A percentile compares a stretch with the other conserved stretches of the same genome.
Conservation (phyloP, 106 monocot genomes). For the Dendrobium chrysotoxum region DNA sequence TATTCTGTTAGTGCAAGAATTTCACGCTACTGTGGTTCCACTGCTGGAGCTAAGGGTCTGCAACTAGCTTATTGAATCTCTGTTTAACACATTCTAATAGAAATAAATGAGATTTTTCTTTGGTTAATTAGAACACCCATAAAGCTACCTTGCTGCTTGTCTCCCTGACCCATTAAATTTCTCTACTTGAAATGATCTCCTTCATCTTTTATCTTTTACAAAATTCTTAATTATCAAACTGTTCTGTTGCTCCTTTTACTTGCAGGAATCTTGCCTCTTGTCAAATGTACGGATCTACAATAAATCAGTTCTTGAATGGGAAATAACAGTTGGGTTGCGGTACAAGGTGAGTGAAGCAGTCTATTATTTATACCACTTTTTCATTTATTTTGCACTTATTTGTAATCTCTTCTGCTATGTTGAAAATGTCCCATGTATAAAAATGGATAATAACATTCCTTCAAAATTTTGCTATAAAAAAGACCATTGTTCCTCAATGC, state of each 20-base stretch:
- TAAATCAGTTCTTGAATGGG: conserved; percentile 98
- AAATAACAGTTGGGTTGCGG: conserved; percentile 74
- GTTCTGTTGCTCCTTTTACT: conserved; percentile 1
- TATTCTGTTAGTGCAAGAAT: neutral
- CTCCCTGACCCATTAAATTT: neutral
- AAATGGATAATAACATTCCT: neutral
- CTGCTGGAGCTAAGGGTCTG: neutral
- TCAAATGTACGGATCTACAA: conserved; percentile 92
- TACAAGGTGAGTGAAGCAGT: conserved; percentile 48
- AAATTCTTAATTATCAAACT: neutral
- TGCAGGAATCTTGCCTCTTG: conserved; percentile 82
- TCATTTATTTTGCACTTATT: neutral
- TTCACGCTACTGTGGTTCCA: neutral
- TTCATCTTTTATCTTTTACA: neutral
- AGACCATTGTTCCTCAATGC: neutral
- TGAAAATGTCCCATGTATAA: neutral
- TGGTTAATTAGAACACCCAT: neutral
- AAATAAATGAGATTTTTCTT: neutral
- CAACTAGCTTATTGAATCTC: neutral
- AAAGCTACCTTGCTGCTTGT: neutral
- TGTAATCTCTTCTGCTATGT: neutral
- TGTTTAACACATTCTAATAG: neutral
- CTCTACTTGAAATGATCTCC: neutral
- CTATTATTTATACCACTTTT: neutral
- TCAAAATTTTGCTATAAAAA: neutral